Percentiles rank a stretch among this genome's conserved stretches.
phyloP scores from a whole-genome alignment of 257 asterid genomes.

The Salvia hispanica region DNA sequence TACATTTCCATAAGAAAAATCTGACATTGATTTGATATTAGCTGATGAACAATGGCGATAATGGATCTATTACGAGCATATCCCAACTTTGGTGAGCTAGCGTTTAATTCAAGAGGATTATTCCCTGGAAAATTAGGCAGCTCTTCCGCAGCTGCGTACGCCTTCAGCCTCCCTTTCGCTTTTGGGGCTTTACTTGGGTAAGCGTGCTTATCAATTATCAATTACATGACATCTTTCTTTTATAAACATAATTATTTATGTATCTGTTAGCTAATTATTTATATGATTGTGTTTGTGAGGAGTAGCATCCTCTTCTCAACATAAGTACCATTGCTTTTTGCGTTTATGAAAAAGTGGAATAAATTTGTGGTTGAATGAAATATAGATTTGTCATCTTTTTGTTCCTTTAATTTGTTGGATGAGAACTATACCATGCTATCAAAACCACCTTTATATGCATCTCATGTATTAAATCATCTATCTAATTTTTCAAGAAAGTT shows the following conservation, averaged over 20 bases:
- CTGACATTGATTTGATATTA: not conserved
- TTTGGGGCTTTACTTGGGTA: constrained; percentile 61
- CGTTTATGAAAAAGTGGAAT: not conserved
- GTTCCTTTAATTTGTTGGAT: not conserved
- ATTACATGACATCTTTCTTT: too few species aligned
- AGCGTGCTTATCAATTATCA: not conserved
- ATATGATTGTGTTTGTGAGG: not conserved
- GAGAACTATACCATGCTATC: not conserved
- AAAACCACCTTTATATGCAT: not conserved
- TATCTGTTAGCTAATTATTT: too few species aligned
- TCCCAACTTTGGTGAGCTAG: constrained; percentile 45
- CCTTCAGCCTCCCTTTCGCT: constrained; percentile 58
- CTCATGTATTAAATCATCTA: not conserved
- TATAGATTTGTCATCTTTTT: not conserved
- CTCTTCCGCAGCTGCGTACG: constrained; percentile 43
- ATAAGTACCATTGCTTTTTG: too few species aligned
- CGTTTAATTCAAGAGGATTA: constrained; percentile 52
- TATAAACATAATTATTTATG: not conserved
- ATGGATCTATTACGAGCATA: constrained; percentile 67
- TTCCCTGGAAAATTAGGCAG: constrained; percentile 49
- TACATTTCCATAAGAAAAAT: not conserved
- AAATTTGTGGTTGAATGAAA: not conserved
- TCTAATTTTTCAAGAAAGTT: not conserved
- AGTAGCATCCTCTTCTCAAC: not conserved
- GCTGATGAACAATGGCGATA: constrained; percentile 51